Conservation (phyloP, 2,329 filamentous ascomycete genomes). For the Colletotrichum eleusines region DNA sequence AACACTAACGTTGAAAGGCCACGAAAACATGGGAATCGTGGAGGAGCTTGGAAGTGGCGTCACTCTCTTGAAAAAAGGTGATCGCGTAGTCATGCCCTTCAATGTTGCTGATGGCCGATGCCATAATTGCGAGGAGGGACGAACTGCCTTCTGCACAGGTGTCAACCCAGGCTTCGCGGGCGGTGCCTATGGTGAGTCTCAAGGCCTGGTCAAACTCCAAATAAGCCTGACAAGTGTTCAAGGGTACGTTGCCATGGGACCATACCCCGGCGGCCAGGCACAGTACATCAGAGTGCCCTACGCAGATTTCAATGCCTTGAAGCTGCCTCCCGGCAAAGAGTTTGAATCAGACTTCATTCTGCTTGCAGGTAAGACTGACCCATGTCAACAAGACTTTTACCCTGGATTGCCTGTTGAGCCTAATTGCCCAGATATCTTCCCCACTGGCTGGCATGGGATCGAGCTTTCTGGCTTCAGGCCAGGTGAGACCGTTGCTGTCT, state of each 20-base stretch:
- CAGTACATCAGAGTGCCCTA: conserved; percentile 75
- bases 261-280: conserved; percentile 63
- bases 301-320: conserved; percentile 75
- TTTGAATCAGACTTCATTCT: conserved; percentile 71
- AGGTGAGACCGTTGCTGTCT: conserved; percentile 73
- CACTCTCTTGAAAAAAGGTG: conserved; percentile 71
- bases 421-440: conserved; percentile 48
- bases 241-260: conserved; percentile 72
- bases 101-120: conserved; percentile 74
- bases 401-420: neutral
- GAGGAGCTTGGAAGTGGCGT: conserved; percentile 69
- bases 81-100: conserved; percentile 74
- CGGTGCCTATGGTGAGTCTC: conserved; percentile 48
- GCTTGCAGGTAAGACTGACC: conserved; percentile 59
- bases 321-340: conserved; percentile 70
- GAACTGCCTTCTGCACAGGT: conserved; percentile 74
- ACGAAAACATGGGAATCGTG: conserved; percentile 72
- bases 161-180: conserved; percentile 55
- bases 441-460: conserved; percentile 66
- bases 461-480: conserved; percentile 69
- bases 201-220: neutral
- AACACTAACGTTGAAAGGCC: conserved; percentile 47
- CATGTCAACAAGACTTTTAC: conserved; percentile 44
- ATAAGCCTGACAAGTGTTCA: neutral
- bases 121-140: conserved; percentile 73